Base-by-base conservation (phyloP, 1,284 basidiomycete species). In the Tylopilus sp. region DNA sequence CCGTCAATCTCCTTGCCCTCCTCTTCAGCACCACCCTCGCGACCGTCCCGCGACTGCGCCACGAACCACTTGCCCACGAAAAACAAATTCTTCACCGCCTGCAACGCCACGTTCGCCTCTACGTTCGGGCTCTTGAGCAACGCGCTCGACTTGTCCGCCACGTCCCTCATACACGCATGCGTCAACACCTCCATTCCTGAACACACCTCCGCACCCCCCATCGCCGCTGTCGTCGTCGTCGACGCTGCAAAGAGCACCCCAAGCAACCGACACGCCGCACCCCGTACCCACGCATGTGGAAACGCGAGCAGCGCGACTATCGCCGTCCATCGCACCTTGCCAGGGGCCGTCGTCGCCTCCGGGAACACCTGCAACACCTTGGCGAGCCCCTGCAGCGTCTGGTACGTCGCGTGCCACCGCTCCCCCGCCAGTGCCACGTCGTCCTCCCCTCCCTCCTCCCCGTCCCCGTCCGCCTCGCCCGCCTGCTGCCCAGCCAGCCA, bases 251-350 rank as follows among this genome's bases (percentile, higher is more conserved):
- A 92, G 7, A 94, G 69, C 7, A 77, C 64, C 6, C 91, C 91
- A 1, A 97, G 68, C 7, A 94, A 74, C 40, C 91, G 80, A 56
- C 86, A 86, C 1, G 94, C 77, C 0, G 88, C 88, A 12, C 83
- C 82, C 30, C 94, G 85, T 1, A 96, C 92, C 95, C 94, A 98
- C 4, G 90, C 82, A 69, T 99, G 95, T 11, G 94, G 94, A 71
- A 88, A 97, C 9, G 91, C 75, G 3, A 98, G 77, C 61, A 91
- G 82, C 0, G 75, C 62, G 17, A 82, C 73, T 37, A 96, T 74
- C 0, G 74, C 66, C 18, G 71, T 59, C 92, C 92, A 95, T 3
- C 75, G 67, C 2, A 91, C 69, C 45, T 69, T 71, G 41, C 47
- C 52, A 1, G 50, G 30, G 34, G 50, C 59, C 44, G 48, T 53